Base-by-base conservation (phyloP, 1,139 yeast species). In the Diutina sp. region DNA sequence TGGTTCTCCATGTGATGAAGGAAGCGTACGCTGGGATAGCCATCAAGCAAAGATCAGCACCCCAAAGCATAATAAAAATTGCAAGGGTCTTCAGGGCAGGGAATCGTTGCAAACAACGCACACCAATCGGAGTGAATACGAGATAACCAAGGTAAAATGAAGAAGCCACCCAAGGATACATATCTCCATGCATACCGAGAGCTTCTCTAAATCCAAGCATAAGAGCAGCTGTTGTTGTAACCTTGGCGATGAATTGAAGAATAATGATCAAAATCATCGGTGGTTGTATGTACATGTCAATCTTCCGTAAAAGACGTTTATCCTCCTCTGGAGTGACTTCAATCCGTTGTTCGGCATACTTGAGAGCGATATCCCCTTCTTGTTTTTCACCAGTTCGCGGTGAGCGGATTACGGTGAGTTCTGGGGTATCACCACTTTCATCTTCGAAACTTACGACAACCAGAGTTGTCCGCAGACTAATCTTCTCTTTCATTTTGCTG, bases 191-290 rank as follows among this genome's bases (percentile, higher is more conserved):
- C 60, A 58, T 58, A 8, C 57, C 46, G 55, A 58, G 54, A 53
- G 57, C 60, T n/a, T 47, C 46, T 21, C 59, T 45, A 30, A 58
- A 54, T 18, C 58, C 59, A 4, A 57, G 73, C 56, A 85, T 76
- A 1, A 88, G 76, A 5, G 88, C 87, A 58, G 77, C 78, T 18
- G 84, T 72, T 46, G 76, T 80, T 7, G 87, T 70, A 18, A 76
- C 68, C 64, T 85, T 85, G 66, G 85, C 90, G 83, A 85, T 81
- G 59, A 78, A 82, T 66, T 85, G 90, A 52, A 77, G 70, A 18
- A 83, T 76, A 64, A 82, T 82, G 21, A 83, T 66, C 16, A 79
- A 59, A 63, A 84, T 77, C 73, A 84, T 72, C 46, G 84, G 58
- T 0, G 89, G 85, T 61, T 82, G 68, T 60, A 85, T 64, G 60